phyloP scores from a whole-genome alignment of 768 basidiomycete species.

The Tulasnella sp. region DNA sequence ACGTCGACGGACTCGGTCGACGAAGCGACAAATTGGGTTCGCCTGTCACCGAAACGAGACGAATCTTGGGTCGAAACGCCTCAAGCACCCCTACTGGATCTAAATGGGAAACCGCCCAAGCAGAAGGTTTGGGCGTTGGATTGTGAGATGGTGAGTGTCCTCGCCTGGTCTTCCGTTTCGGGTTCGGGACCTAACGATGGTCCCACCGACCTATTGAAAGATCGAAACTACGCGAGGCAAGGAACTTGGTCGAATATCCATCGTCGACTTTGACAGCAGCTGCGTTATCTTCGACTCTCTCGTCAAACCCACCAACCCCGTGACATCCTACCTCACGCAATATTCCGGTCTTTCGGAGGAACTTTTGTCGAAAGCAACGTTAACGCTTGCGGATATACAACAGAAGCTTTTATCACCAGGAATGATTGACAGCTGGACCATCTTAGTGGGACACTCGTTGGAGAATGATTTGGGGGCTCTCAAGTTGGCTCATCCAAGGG shows the following conservation, averaged over 20 bases:
- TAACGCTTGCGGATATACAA: constrained; percentile 78
- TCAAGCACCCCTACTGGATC: constrained; percentile 38
- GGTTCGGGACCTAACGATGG: not conserved
- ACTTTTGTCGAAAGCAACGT: constrained; percentile 63
- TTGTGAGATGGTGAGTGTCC: constrained; percentile 83
- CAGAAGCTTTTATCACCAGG: constrained; percentile 54
- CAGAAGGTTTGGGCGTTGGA: constrained; percentile 77
- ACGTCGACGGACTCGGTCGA: constrained; percentile 58
- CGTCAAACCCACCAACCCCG: constrained; percentile 80
- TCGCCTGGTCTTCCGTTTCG: not conserved
- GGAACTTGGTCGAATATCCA: constrained; percentile 77
- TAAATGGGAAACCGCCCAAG: constrained; percentile 39
- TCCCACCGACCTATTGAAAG: not conserved
- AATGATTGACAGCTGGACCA: constrained; percentile 48
- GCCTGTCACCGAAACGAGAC: constrained; percentile 29
- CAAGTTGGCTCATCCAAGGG: constrained; percentile 77
- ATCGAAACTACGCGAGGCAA: constrained; percentile 56
- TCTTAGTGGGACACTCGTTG: constrained; percentile 91
- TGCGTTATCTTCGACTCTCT: constrained; percentile 81
- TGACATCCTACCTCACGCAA: constrained; percentile 91
- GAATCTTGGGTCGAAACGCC: constrained; percentile 78
- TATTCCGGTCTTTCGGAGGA: constrained; percentile 92
- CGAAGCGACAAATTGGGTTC: constrained; percentile 39
- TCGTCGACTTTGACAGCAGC: constrained; percentile 72
- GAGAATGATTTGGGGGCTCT: constrained; percentile 91